A percentile compares a stretch with the other conserved stretches of the same genome.
These are phyloP conservation scores for Erythrophleum fordii DNA, from an alignment of 306 rosid genomes.

Conservation along the genomic window DNA sequence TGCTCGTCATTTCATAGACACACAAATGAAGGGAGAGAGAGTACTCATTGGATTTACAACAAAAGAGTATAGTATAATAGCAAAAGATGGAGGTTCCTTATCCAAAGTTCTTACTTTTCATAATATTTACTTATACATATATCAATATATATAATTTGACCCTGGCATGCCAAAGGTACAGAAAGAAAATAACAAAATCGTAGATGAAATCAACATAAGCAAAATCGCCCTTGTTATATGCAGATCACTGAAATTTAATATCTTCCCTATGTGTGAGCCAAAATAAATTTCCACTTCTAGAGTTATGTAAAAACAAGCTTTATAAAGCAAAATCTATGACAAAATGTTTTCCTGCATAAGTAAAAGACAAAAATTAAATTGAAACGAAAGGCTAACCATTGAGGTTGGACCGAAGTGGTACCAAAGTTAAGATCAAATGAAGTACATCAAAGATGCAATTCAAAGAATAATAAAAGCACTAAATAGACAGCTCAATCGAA, in stretches of 20 bases:
- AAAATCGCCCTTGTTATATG: neutral
- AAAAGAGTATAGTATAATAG: neutral
- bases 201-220: too few relatives aligned
- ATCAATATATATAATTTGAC: too few relatives aligned
- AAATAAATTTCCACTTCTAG: neutral
- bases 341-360: neutral
- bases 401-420: neutral
- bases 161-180: too few relatives aligned
- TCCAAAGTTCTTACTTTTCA: too few relatives aligned
- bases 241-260: neutral
- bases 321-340: neutral
- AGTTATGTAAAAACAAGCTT: neutral
- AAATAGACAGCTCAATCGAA: conserved; percentile 7
- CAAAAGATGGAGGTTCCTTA: too few relatives aligned
- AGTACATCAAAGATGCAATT: conserved; percentile 14
- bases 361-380: neutral
- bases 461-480: conserved; percentile 3
- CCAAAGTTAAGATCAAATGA: neutral
- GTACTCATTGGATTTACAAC: neutral
- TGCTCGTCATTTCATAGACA: conserved; percentile 20
- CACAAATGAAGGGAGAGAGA: neutral
- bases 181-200: too few relatives aligned
- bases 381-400: conserved; percentile 3
- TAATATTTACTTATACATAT: too few relatives aligned
- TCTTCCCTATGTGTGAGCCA: neutral